phyloP scores from a whole-genome alignment of 169 alveolate species.

The Babesia divergens region DNA sequence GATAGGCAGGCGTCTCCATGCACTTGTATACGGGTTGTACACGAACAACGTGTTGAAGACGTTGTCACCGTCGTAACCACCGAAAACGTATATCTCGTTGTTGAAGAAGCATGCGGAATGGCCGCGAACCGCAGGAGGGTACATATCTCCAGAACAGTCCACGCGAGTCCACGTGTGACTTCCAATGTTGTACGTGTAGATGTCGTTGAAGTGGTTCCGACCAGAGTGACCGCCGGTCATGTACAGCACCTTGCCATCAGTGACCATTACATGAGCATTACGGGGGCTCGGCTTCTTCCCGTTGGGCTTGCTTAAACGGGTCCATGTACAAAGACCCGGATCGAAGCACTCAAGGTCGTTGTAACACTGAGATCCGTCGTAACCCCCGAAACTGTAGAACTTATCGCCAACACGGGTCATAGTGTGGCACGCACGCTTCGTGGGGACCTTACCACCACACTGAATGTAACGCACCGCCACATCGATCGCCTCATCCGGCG shows the following conservation, averaged over 20 bases:
- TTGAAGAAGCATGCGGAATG: constrained; percentile 60
- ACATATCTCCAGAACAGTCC: constrained; percentile 52
- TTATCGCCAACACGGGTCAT: constrained; percentile 63
- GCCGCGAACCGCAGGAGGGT: constrained; percentile 74
- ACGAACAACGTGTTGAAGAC: constrained; percentile 62
- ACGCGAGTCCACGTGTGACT: constrained; percentile 62
- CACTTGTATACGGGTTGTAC: constrained; percentile 53
- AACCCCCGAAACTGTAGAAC: constrained; percentile 74
- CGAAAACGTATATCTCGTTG: constrained; percentile 69
- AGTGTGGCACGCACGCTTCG: constrained; percentile 75
- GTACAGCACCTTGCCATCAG: constrained; percentile 64
- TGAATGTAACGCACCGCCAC: constrained; percentile 47
- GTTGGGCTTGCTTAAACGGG: constrained; percentile 63
- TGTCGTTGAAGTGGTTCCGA: constrained; percentile 64
- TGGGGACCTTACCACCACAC: constrained; percentile 62
- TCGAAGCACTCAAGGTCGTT: constrained; percentile 72
- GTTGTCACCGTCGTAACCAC: constrained; percentile 73
- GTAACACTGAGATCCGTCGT: constrained; percentile 71
- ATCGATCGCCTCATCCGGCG: constrained; percentile 60
- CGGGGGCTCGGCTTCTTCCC: constrained; percentile 72
- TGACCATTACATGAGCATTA: constrained; percentile 71
- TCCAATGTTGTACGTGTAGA: constrained; percentile 50
- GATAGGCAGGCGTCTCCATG: constrained; percentile 48
- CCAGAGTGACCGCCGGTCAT: constrained; percentile 76
- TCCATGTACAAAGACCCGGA: constrained; percentile 59